Conservation (phyloP, 73 alveolate species). For the Breviolum minutum region DNA sequence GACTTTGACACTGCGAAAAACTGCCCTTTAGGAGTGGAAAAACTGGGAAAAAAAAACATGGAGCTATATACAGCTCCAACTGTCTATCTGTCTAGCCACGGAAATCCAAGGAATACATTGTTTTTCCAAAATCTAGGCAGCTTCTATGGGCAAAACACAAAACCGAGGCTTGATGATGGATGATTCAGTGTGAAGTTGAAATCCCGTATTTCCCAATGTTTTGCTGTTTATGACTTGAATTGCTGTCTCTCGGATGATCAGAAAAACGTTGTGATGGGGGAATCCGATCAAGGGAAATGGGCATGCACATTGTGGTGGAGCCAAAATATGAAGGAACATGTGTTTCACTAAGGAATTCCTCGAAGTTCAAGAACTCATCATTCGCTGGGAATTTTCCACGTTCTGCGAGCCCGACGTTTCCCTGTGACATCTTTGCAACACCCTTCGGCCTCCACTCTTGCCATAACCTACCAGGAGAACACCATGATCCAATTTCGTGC, state of each 20-base stretch:
- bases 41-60: background rate
- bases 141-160: too few relatives aligned
- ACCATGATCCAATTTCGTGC: slow-evolving; percentile 43
- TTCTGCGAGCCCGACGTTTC: background rate
- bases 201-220: too few relatives aligned
- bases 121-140: too few relatives aligned
- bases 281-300: too few relatives aligned
- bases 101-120: background rate
- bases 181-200: too few relatives aligned
- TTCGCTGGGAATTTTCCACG: background rate
- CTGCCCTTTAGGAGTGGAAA: background rate
- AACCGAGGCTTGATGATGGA: too few relatives aligned
- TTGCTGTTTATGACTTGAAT: too few relatives aligned
- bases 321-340: too few relatives aligned
- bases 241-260: too few relatives aligned
- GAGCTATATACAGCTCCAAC: background rate
- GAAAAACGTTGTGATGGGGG: too few relatives aligned
- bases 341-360: too few relatives aligned
- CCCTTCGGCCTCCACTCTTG: background rate
- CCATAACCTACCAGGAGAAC: slow-evolving; percentile 72
- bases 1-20: background rate
- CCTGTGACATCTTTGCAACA: background rate
- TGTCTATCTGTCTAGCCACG: background rate
- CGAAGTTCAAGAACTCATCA: background rate
- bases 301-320: too few relatives aligned